These are phyloP conservation scores for Globisporangium acanthophoron DNA, from an alignment of 352 stramenopile genomes.

Conservation along the genomic window DNA sequence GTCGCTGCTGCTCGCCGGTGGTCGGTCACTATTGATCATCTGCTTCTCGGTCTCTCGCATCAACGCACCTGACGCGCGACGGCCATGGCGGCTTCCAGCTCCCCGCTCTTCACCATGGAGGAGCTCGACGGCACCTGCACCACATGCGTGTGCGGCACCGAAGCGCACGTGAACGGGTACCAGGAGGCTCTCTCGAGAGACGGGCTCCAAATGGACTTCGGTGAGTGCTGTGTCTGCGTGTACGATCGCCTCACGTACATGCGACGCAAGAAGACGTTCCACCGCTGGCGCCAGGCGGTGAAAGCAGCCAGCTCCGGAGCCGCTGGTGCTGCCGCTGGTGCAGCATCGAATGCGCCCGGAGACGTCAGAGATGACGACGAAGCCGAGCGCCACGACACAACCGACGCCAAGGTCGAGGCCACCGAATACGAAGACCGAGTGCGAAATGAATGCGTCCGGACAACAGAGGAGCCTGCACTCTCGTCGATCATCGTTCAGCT, in stretches of 20 bases:
- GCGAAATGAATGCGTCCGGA: background rate
- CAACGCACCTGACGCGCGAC: background rate
- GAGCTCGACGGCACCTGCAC: slow-evolving; percentile 61
- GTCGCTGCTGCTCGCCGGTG: background rate
- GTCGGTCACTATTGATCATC: background rate
- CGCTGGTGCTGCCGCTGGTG: slow-evolving; percentile 7
- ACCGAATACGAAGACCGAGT: background rate
- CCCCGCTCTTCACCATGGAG: slow-evolving; percentile 38
- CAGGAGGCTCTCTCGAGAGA: slow-evolving; percentile 22
- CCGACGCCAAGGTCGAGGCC: background rate
- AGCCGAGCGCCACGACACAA: background rate
- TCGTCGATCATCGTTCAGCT: slow-evolving; percentile 14
- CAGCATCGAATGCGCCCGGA: background rate
- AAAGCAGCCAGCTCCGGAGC: slow-evolving; percentile 11
- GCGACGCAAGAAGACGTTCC: slow-evolving; percentile 75
- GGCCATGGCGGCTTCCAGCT: slow-evolving; percentile 1
- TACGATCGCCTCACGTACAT: slow-evolving; percentile 70
- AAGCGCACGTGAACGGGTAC: slow-evolving; percentile 29
- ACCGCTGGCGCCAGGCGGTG: slow-evolving; percentile 57
- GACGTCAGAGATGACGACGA: background rate
- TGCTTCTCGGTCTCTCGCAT: background rate
- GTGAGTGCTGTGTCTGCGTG: slow-evolving; percentile 59
- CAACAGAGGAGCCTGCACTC: background rate
- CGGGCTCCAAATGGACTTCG: slow-evolving; percentile 19
- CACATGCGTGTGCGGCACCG: slow-evolving; percentile 46